phyloP scores from a whole-genome alignment of 2,329 filamentous ascomycete genomes.

The Fusarium albidum region DNA sequence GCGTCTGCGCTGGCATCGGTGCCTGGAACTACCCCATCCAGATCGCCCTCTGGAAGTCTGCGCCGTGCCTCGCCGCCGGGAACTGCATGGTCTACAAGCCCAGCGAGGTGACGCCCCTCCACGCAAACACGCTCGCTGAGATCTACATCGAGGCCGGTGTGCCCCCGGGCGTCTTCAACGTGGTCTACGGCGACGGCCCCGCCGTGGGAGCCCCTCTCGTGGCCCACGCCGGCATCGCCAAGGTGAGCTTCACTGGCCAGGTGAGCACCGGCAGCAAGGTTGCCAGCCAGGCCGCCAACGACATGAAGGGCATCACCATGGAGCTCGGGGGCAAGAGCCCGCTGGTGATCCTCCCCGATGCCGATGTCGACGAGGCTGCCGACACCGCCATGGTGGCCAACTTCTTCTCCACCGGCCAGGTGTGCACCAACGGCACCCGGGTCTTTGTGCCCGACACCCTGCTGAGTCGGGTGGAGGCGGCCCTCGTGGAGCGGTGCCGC shows the following conservation, averaged over 20 bases:
- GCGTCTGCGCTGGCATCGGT: conserved; percentile 86
- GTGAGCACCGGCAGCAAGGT: conserved; percentile 86
- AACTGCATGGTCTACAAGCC: conserved; percentile 95
- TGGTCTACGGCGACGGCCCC: conserved; percentile 81
- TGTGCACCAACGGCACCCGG: conserved; percentile 91
- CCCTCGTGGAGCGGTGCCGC: conserved; percentile 58
- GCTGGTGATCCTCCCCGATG: conserved; percentile 81
- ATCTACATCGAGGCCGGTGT: conserved; percentile 82
- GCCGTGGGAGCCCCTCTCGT: conserved; percentile 77
- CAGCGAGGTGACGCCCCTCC: conserved; percentile 86
- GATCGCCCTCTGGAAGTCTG: conserved; percentile 90
- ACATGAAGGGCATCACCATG: conserved; percentile 93
- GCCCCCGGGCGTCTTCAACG: conserved; percentile 85
- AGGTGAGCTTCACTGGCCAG: conserved; percentile 91
- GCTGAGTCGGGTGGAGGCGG: conserved; percentile 73
- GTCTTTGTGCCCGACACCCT: conserved; percentile 79
- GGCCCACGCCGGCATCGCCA: conserved; percentile 75
- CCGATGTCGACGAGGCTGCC: conserved; percentile 80
- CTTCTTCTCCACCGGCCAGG: conserved; percentile 90
- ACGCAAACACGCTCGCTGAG: conserved; percentile 77
- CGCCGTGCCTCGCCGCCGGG: conserved; percentile 83
- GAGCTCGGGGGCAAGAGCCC: conserved; percentile 90
- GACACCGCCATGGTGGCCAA: conserved; percentile 94
- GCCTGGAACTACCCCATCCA: conserved; percentile 95
- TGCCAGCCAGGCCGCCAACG: conserved; percentile 74